These are phyloP conservation scores for Gymnopilus junonius DNA, from an alignment of 768 basidiomycete species.

Conservation along the genomic window DNA sequence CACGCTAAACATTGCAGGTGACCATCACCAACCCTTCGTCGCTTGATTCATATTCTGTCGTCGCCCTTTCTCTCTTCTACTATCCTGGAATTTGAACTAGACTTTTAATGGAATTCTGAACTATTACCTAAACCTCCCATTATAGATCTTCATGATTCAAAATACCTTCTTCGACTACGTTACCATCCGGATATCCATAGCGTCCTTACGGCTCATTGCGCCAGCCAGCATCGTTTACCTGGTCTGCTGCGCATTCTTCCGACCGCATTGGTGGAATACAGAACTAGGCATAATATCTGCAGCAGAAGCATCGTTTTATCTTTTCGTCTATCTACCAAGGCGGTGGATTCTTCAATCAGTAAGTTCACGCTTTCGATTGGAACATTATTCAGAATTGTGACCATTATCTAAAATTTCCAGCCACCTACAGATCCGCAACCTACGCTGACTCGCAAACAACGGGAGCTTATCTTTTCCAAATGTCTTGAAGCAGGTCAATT, in stretches of 20 bases:
- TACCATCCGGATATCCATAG: slow-evolving; percentile 52
- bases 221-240: slow-evolving; percentile 51
- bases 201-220: slow-evolving; percentile 49
- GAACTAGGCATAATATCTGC: slow-evolving; percentile 31
- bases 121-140: too few relatives aligned
- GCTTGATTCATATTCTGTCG: too few relatives aligned
- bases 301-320: slow-evolving; percentile 53
- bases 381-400: neutral
- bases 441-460: slow-evolving; percentile 41
- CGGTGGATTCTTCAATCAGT: slow-evolving; percentile 53
- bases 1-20: too few relatives aligned
- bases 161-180: slow-evolving; percentile 53
- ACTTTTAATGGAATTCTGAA: neutral
- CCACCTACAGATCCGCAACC: slow-evolving; percentile 39
- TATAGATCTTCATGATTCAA: slow-evolving; percentile 59
- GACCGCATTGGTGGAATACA: slow-evolving; percentile 26
- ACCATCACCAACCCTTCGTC: too few relatives aligned
- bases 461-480: slow-evolving; percentile 51
- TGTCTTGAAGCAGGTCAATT: slow-evolving; percentile 39
- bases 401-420: slow-evolving; percentile 22
- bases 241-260: slow-evolving; percentile 22
- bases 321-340: slow-evolving; percentile 53
- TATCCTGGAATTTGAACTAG: neutral
- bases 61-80: neutral
- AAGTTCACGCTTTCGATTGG: slow-evolving; percentile 12